Evolutionary conservation across 768 basidiomycete species (phyloP).

Genomic region (Steccherinum ochraceum): DNA sequence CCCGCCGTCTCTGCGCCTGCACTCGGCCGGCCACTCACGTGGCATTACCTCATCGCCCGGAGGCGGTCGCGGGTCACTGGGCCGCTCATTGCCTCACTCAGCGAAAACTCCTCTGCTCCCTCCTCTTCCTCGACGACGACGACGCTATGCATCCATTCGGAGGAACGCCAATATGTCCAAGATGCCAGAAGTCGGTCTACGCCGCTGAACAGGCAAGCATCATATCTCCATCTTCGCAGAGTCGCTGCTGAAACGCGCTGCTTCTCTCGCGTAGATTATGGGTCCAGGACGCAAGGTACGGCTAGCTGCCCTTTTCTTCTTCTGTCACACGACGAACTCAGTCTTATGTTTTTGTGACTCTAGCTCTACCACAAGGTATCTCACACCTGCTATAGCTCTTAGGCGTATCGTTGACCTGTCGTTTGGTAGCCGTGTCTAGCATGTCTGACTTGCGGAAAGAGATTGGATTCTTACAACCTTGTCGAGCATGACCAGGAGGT

Average conservation of each 20-base stretch:
- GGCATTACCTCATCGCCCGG: conserved; percentile 4
- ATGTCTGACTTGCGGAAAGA: conserved; percentile 70
- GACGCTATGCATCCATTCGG: conserved; percentile 63
- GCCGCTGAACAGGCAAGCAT: conserved; percentile 76
- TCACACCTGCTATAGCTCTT: not conserved
- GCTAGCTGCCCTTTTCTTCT: conserved; percentile 6
- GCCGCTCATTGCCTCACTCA: not conserved
- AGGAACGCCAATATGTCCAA: conserved; percentile 64
- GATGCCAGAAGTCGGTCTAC: conserved; percentile 74
- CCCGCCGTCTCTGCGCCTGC: too few relatives aligned
- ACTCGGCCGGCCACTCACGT: not conserved
- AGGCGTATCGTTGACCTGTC: conserved; percentile 6
- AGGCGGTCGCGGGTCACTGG: not conserved
- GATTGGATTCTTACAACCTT: conserved; percentile 69
- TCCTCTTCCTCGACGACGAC: conserved; percentile 4
- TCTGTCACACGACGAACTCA: not conserved
- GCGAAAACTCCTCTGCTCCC: not conserved
- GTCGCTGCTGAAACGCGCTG: not conserved
- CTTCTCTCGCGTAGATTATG: conserved; percentile 46
- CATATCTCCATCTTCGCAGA: not conserved
- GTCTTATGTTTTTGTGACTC: not conserved
- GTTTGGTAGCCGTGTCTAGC: conserved; percentile 63
- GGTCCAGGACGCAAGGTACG: conserved; percentile 85
- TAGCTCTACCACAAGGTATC: conserved; percentile 77
- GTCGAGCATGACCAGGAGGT: conserved; percentile 84